Evolutionary conservation across 352 stramenopile genomes (phyloP), one percentile per base, ranked within the genome.

Genomic region (Poterioochromonas sp.): DNA sequence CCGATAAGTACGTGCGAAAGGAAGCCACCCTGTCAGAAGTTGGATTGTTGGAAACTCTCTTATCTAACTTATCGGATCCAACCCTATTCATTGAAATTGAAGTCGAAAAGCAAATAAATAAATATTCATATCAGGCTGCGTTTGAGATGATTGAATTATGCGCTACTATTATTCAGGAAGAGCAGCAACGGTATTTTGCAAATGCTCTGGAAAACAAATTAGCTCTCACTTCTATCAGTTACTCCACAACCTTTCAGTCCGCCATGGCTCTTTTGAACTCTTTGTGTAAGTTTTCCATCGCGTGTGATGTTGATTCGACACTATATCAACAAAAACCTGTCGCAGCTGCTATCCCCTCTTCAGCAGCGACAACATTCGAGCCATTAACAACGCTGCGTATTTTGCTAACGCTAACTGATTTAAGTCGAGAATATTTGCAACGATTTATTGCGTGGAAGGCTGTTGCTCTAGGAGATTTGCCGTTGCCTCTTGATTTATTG

Each of bases 101-200:
- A 32, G 37, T 81, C 3, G 40, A 79, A n/a, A n/a, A 58, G 80
- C 12, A 51, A 60, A 29, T 62, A 73, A 34, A 80, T 82, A 73
- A 80, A 71, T 34, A 60, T 77, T 41, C 73, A 49, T 22, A 63
- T 26, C 29, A 43, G 77, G 40, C 47, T 82, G 29, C 60, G 70
- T n/a, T n/a, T n/a, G 63, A 49, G 79, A 64, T 58, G 81, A 32
- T 68, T 82, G 1, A 65, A 32, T 37, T 39, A n/a, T 62, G 77
- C 62, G 3, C 29, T 18, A 47, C 2, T 5, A 40, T 5, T 12
- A 70, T 64, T 64, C n/a, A 32, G 2, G 18, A 64, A n/a, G n/a
- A 32, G 53, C 53, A 53, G 20, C 44, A 20, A 20, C 20, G 44
- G 8, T 20, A 20, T 20, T 53, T 20, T 20, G 8, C 44, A 53